These are phyloP conservation scores for Trichomonascaceae sp. DNA, from an alignment of 1,139 yeast genomes.

Conservation along the genomic window DNA sequence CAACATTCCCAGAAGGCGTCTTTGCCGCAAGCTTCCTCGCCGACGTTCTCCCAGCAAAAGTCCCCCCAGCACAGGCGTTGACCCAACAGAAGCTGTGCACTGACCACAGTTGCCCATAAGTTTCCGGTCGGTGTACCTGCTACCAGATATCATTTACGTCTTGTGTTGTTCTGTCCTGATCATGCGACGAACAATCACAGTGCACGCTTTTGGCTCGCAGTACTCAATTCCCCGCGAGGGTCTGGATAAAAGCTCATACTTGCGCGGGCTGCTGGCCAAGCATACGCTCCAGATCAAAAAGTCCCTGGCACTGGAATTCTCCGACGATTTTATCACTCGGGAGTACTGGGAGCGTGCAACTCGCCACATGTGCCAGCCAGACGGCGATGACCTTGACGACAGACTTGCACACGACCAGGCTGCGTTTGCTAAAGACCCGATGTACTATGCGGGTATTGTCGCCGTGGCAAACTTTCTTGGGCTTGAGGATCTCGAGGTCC, in stretches of 20 bases:
- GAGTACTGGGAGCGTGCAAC: not conserved
- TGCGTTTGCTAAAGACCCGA: not conserved
- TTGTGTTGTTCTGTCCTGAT: too few relatives aligned
- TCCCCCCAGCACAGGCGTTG: too few relatives aligned
- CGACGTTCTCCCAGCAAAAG: too few relatives aligned
- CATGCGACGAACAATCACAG: too few relatives aligned
- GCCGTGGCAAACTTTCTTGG: not conserved
- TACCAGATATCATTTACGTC: too few relatives aligned
- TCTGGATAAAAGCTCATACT: not conserved
- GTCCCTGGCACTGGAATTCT: not conserved
- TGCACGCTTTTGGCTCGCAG: not conserved
- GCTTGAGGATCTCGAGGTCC: not conserved
- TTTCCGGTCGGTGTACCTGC: too few relatives aligned
- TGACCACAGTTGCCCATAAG: too few relatives aligned
- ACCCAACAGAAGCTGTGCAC: too few relatives aligned
- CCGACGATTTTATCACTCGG: not conserved
- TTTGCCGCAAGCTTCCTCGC: too few relatives aligned
- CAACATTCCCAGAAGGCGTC: too few relatives aligned
- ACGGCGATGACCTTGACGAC: not conserved
- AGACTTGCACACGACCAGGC: not conserved
- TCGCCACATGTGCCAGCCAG: not conserved
- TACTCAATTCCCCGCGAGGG: not conserved
- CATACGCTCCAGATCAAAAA: not conserved
- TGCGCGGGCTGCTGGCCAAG: not conserved
- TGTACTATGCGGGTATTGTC: not conserved